A percentile compares a stretch with the other conserved stretches of the same genome.
phyloP scores from a whole-genome alignment of 73 alveolate genomes.

The Tetrahymena elliotti region DNA sequence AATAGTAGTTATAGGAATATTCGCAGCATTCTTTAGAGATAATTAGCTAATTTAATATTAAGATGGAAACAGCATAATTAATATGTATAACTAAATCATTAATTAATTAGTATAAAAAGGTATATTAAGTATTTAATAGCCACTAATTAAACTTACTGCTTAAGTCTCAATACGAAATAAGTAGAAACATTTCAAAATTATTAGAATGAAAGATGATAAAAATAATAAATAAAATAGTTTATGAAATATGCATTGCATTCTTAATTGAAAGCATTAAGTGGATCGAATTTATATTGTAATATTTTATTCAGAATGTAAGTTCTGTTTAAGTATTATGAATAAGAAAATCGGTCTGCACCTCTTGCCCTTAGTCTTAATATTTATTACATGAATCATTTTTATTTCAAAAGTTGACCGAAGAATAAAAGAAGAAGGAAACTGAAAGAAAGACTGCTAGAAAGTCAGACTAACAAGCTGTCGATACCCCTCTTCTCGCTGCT shows the following conservation, averaged over 20 bases:
- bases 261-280: background rate
- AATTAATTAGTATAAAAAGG: background rate
- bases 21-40: background rate
- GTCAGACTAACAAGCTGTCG: constrained; percentile 15
- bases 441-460: constrained; percentile 28
- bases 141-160: background rate
- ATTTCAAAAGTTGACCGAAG: constrained; percentile 21
- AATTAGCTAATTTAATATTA: background rate
- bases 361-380: constrained; percentile 24
- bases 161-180: background rate
- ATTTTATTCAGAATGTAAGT: background rate
- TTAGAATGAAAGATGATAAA: background rate
- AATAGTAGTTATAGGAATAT: background rate
- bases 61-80: background rate
- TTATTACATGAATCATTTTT: background rate
- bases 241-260: background rate
- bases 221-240: background rate
- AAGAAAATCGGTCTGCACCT: constrained; percentile 31
- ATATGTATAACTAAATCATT: background rate
- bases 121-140: background rate
- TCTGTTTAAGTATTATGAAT: background rate
- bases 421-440: constrained; percentile 25
- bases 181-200: background rate
- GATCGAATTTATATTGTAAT: background rate
- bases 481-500: constrained; percentile 24